phyloP scores from a whole-genome alignment of 1,284 basidiomycete species.

The Ganoderma boninense region DNA sequence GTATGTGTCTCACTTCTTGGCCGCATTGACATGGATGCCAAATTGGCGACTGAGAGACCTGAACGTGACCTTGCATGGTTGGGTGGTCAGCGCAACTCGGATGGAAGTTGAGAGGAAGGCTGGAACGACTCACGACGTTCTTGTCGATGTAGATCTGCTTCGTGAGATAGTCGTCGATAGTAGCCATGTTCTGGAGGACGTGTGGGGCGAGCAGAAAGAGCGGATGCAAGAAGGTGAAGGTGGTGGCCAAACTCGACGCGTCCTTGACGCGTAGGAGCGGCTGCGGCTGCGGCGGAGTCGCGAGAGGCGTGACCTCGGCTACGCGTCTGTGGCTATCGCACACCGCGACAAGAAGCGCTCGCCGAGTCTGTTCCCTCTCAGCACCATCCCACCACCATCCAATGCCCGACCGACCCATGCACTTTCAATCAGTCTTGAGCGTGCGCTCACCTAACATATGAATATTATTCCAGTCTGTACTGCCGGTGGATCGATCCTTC shows the following conservation, averaged over 20 bases:
- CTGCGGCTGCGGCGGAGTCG: background rate
- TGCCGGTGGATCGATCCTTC: no score
- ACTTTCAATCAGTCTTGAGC: background rate
- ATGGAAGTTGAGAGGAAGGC: background rate
- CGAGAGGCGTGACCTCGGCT: slow-evolving; percentile 25
- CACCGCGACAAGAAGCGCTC: background rate
- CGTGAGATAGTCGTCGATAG: slow-evolving; percentile 62
- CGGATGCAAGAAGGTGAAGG: background rate
- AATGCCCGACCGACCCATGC: background rate
- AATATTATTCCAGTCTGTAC: background rate
- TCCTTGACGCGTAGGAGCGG: background rate
- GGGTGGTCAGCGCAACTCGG: slow-evolving; percentile 4
- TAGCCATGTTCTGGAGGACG: slow-evolving; percentile 49
- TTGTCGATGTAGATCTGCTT: slow-evolving; percentile 70
- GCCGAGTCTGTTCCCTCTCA: background rate
- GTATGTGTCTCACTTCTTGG: slow-evolving; percentile 65
- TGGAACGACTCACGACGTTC: slow-evolving; percentile 59
- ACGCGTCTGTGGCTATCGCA: slow-evolving; percentile 31
- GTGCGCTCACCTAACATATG: background rate
- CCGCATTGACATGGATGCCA: slow-evolving; percentile 72
- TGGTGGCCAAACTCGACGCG: slow-evolving; percentile 11
- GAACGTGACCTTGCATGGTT: slow-evolving; percentile 69
- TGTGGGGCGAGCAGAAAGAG: background rate
- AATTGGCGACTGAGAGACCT: slow-evolving; percentile 74
- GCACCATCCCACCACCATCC: background rate